Evolutionary conservation across 208 protist genomes (phyloP).

Genomic region (Baffinella frigidus): DNA sequence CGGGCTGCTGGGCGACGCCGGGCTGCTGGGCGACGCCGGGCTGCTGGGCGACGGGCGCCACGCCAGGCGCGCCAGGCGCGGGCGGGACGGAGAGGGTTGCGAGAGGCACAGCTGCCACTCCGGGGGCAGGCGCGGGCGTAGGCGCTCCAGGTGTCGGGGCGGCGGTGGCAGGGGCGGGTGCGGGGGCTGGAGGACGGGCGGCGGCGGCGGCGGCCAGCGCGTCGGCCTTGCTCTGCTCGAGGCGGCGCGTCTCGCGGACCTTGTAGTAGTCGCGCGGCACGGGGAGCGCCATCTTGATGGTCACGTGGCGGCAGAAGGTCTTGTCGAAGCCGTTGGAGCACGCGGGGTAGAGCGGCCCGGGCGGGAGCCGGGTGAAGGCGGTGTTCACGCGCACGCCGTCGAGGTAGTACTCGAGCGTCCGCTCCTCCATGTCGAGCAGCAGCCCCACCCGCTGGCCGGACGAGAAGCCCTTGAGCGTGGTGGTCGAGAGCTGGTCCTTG

Average conservation of each 20-base stretch:
- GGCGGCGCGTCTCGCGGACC: not conserved
- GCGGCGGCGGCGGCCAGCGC: too few relatives aligned
- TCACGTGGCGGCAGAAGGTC: not conserved
- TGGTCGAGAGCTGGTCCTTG: conserved; percentile 25
- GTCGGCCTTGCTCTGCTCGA: not conserved
- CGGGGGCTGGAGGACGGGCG: too few relatives aligned
- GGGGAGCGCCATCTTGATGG: not conserved
- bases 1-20: too few relatives aligned
- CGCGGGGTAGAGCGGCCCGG: not conserved
- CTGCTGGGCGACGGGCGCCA: too few relatives aligned
- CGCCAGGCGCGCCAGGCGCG: too few relatives aligned
- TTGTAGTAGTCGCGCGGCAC: not conserved
- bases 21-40: too few relatives aligned
- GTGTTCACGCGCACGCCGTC: not conserved
- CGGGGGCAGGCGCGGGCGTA: too few relatives aligned
- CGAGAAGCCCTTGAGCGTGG: not conserved
- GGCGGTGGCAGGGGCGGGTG: not conserved
- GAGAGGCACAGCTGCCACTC: too few relatives aligned
- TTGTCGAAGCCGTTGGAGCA: conserved; percentile 13
- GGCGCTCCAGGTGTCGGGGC: too few relatives aligned
- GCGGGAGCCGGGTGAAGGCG: not conserved
- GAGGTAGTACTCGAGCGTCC: conserved; percentile 8
- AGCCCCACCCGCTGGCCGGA: not conserved
- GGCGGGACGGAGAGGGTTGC: too few relatives aligned
- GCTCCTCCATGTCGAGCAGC: not conserved